Evolutionary conservation across 306 rosid genomes (phyloP), one percentile per base, ranked within the genome.

Genomic region (Notholithocarpus densiflorus): DNA sequence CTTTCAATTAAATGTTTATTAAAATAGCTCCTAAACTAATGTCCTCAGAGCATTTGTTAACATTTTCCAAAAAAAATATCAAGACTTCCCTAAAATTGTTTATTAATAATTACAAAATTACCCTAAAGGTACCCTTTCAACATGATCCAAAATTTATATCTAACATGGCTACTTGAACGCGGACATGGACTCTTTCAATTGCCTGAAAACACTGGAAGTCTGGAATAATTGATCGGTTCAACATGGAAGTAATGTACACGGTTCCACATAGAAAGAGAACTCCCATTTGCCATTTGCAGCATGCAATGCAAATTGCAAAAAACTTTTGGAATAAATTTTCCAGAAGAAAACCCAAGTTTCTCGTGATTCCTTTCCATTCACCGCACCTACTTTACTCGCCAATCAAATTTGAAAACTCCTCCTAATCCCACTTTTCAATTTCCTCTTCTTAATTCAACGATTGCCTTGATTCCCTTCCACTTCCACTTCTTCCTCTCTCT

Each of bases 331-430:
- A 88, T 88, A 87, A 86, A 84, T 86, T 81, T 87, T 75, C 61
- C 7, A 82, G 74, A 77, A 76, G 43, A 13, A 43, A 75, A 7
- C 56, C 89, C 96, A 82, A 79, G 96, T 84, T 82, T 90, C 97
- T 75, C 97, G 97, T 92, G 97, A 92, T 66, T 86, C 86, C 57
- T 73, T 75, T 79, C 79, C 9, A 66, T 86, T 79, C 83, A 87
- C 82, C 83, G 76, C 86, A 87, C 88, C 84, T 80, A 72, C 83
- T 52, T 82, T 80, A 72, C 83, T 52, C 76, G 24, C 74, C 45
- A 79, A 84, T 86, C 84, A 54, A 83, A 81, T 85, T 81, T 66
- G 76, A 84, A 84, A 83, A 75, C 89, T 81, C 74, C 71, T 71
- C 45, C 45, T 40, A 8, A 56, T 75, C 79, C 59, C 62, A 78